phyloP scores from a whole-genome alignment of 805 yeast genomes.

The Nakazawaea wyomingensis region DNA sequence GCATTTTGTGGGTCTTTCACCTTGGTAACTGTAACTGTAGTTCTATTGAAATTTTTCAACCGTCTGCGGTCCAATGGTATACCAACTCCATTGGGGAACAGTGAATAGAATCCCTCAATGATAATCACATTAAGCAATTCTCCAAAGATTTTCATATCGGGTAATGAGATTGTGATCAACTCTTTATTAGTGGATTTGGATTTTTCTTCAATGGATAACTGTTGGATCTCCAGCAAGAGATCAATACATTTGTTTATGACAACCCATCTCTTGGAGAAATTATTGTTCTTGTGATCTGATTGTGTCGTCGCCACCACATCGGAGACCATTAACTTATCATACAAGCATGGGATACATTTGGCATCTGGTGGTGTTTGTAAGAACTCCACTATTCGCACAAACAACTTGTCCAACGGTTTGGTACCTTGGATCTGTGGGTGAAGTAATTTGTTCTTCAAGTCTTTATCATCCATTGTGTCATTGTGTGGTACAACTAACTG shows the following conservation, averaged over 20 bases:
- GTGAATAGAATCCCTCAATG: conserved; percentile 66
- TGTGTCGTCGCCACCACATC: no score
- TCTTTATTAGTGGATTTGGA: conserved; percentile 21
- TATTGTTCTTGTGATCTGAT: no score
- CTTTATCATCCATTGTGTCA: conserved; percentile 2
- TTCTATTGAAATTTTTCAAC: conserved; percentile 41
- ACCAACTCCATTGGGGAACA: conserved; percentile 51
- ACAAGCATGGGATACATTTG: conserved; percentile 12
- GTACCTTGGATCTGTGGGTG: conserved; percentile 22
- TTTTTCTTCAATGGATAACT: conserved; percentile 26
- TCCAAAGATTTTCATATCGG: conserved; percentile 76
- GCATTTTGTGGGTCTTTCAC: conserved; percentile 16
- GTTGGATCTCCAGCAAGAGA: conserved; percentile 34
- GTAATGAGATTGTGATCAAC: conserved; percentile 65
- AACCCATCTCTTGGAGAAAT: conserved; percentile 15
- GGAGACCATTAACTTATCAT: no score
- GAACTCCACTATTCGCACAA: conserved; percentile 21
- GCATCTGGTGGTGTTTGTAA: conserved; percentile 11
- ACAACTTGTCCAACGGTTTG: conserved; percentile 27
- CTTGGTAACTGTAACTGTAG: conserved; percentile 19
- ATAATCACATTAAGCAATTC: conserved; percentile 59
- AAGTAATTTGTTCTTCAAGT: conserved; percentile 19
- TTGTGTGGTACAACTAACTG: background rate
- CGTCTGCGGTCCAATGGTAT: conserved; percentile 60
- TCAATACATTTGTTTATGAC: conserved; percentile 33